Conservation (phyloP, 805 yeast species). For the Hyphopichia homilentoma region DNA sequence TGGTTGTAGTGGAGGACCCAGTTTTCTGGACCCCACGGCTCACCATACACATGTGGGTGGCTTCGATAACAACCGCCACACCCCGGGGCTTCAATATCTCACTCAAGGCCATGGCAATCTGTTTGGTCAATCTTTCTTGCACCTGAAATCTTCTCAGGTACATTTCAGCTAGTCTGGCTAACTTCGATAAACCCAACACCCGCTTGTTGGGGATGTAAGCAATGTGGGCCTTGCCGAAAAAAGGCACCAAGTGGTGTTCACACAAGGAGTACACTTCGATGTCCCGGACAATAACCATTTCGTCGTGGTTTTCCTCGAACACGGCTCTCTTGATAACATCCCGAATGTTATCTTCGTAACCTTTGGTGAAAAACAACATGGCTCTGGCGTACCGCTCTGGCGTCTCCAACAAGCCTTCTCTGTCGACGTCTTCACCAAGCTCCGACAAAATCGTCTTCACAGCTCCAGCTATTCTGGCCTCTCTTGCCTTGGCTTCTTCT, state of each 20-base stretch:
- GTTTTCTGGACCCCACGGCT: constrained; percentile 96
- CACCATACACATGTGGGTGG: constrained; percentile 99
- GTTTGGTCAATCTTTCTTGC: constrained; percentile 96
- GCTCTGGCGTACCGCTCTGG: constrained; percentile 97
- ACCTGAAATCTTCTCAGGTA: constrained; percentile 93
- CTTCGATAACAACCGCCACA: constrained; percentile 97
- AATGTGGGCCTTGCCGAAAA: constrained; percentile 93
- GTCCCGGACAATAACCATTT: constrained; percentile 96
- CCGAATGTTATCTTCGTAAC: constrained; percentile 89
- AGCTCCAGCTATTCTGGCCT: constrained; percentile 77
- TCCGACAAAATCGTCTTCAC: constrained; percentile 74
- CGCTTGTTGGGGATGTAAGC: constrained; percentile 96
- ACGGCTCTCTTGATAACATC: constrained; percentile 94
- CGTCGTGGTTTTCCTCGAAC: constrained; percentile 97
- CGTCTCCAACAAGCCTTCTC: constrained; percentile 91
- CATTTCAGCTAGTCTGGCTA: constrained; percentile 96
- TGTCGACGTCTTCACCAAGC: constrained; percentile 82
- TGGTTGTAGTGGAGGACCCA: constrained; percentile 88
- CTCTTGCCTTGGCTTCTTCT: constrained; percentile 64
- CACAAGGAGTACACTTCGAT: constrained; percentile 90
- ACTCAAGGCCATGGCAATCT: constrained; percentile 91
- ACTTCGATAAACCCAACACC: constrained; percentile 87
- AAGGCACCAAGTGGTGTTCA: constrained; percentile 97
- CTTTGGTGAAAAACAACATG: constrained; percentile 92
- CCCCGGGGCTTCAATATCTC: constrained; percentile 93